phyloP scores from a whole-genome alignment of 441 rosid species.

The Pelargonium cotyledonis region DNA sequence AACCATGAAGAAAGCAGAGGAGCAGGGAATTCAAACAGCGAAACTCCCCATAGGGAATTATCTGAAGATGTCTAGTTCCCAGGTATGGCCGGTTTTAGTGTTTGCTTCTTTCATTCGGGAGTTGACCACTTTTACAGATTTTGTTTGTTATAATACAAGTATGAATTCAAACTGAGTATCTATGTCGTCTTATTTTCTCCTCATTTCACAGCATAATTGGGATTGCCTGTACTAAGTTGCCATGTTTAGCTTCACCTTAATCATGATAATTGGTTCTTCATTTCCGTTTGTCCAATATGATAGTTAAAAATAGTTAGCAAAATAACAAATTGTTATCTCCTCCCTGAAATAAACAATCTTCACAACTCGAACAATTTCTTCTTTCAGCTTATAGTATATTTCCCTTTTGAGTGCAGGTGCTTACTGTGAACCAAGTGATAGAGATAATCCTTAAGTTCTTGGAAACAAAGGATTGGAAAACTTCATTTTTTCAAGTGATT shows the following conservation, averaged over 20 bases:
- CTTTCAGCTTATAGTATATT: neutral
- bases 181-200: no score
- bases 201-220: no score
- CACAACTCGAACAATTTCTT: no score
- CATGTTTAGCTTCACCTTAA: neutral
- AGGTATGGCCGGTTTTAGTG: constrained; percentile 37
- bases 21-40: constrained; percentile 80
- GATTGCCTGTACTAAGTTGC: neutral
- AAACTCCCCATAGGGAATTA: constrained; percentile 75
- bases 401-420: constrained; percentile 44
- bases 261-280: neutral
- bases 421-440: constrained; percentile 85
- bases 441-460: constrained; percentile 74
- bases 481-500: constrained; percentile 75
- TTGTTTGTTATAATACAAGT: no score
- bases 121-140: neutral
- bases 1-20: constrained; percentile 78
- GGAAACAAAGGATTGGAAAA: constrained; percentile 82
- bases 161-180: no score
- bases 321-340: no score
- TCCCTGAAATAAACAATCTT: neutral
- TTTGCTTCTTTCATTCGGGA: neutral
- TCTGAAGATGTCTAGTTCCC: constrained; percentile 90
- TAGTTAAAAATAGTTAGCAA: no score
- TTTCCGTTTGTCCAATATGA: neutral